phyloP scores from a whole-genome alignment of 2,329 filamentous ascomycete genomes.

The Aspergillus caelatus region DNA sequence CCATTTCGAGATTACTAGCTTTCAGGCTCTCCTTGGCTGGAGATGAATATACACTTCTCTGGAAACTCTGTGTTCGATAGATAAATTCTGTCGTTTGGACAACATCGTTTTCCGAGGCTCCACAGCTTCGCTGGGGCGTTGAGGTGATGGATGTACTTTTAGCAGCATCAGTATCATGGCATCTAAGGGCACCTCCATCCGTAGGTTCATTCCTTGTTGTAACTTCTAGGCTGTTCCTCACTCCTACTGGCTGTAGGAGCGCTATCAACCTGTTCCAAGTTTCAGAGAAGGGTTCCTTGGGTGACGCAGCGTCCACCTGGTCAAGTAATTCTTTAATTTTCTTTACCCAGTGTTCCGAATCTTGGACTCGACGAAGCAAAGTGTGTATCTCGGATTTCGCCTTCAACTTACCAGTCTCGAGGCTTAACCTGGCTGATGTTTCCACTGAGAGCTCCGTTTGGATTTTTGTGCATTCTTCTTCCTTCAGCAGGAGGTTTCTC shows the following conservation, averaged over 20 bases:
- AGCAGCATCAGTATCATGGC: not conserved
- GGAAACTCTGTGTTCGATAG: constrained; percentile 21
- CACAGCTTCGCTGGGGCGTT: constrained; percentile 2
- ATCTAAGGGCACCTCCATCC: not conserved
- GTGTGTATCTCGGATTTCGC: constrained; percentile 28
- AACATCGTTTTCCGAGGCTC: constrained; percentile 1
- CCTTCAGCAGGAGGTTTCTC: constrained; percentile 24
- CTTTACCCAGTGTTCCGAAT: constrained; percentile 27
- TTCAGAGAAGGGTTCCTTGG: constrained; percentile 21
- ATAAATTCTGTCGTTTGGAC: constrained; percentile 23
- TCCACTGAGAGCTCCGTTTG: constrained; percentile 16
- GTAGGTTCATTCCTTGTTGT: not conserved
- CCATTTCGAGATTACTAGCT: not conserved
- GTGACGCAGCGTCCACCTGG: constrained; percentile 17
- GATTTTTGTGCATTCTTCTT: constrained; percentile 30
- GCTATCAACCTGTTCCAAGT: constrained; percentile 25
- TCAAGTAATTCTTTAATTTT: constrained; percentile 24
- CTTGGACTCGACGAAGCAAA: constrained; percentile 28
- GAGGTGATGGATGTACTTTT: not conserved
- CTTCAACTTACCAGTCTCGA: constrained; percentile 26
- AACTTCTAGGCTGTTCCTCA: not conserved
- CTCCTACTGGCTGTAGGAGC: constrained; percentile 13
- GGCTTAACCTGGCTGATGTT: constrained; percentile 16
- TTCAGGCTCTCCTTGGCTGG: constrained; percentile 4
- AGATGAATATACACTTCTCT: constrained; percentile 12